Base-by-base conservation (phyloP, 2,329 filamentous ascomycete genomes). In the Leptographium lundbergii region DNA sequence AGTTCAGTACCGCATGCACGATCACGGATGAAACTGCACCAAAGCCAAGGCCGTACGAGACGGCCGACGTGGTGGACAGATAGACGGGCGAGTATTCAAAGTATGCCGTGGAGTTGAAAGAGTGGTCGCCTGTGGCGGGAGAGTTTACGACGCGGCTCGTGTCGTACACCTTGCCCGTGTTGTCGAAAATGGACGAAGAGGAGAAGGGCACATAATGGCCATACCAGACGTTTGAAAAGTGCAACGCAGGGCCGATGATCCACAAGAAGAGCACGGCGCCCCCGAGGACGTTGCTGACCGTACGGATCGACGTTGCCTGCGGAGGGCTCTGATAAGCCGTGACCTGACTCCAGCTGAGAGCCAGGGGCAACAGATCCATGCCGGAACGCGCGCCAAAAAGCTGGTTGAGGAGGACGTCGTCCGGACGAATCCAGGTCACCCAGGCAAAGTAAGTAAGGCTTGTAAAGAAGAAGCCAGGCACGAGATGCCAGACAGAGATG, bases 41-140 rank as follows among this genome's bases (percentile, higher is more conserved):
- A 19, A 57, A 57, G 24, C 47, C 48, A 7, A 87, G 71, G 1
- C 83, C 84, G 63, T 87, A 82, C 10, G 75, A 73, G 50, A 82
- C 67, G 3, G 78, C 77, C 61, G 81, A 87, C 59, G 84, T 83
- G 0, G 82, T 77, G 3, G 81, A 77, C 22, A 87, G 72, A 65
- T 81, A 87, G 4, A 86, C 74, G 1, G 84, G 84, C 14, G 84
- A 87, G 67, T 87, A 87, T 19, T 74, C 72, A 62, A 77, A 73
- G 68, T 87, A 87, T 9, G 79, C 79, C 4, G 74, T 76, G 64
- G 78, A 75, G 67, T 87, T 78, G 61, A 87, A 79, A 10, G 77
- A 74, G 59, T 75, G 71, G 22, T 50, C 22, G 22, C 47, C 48
- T 11, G n/a, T 9, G 24, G 24, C 48, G 14, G 24, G 64, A 56